Percentiles rank a stretch among this genome's conserved stretches.
These are phyloP conservation scores for Diaporthe citri DNA, from an alignment of 2,329 filamentous ascomycete genomes.

Conservation along the genomic window DNA sequence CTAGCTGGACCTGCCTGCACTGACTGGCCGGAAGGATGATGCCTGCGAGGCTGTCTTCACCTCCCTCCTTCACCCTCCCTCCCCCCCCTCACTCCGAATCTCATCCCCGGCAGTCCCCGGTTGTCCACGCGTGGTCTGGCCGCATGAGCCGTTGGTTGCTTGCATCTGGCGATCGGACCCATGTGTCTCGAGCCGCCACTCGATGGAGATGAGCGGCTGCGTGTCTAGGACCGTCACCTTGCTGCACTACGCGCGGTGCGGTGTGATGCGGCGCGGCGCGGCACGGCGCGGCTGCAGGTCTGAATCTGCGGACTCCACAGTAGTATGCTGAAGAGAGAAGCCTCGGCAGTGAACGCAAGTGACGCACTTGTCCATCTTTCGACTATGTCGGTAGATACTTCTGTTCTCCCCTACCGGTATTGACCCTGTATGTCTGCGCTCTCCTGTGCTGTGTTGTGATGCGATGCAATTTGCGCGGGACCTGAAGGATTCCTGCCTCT, in stretches of 20 bases:
- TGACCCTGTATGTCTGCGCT: neutral
- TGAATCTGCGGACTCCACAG: neutral
- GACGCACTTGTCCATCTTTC: neutral
- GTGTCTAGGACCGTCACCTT: neutral
- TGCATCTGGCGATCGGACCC: slow-evolving; percentile 19
- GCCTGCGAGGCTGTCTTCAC: neutral
- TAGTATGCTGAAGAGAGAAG: neutral
- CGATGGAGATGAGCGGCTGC: slow-evolving; percentile 24
- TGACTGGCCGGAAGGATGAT: neutral
- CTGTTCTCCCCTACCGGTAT: neutral
- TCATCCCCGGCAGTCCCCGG: no score
- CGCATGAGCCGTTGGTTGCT: neutral
- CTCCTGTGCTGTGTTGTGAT: neutral
- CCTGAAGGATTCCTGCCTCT: neutral
- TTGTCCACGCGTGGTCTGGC: neutral
- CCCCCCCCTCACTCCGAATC: no score
- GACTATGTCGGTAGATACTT: neutral
- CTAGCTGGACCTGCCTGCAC: neutral
- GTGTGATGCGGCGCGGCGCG: neutral
- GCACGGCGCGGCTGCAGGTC: slow-evolving; percentile 9
- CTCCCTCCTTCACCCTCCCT: neutral
- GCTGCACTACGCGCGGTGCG: no score
- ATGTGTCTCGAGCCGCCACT: slow-evolving; percentile 2
- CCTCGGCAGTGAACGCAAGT: neutral
- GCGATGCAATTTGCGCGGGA: neutral